Percentiles rank a stretch among this genome's conserved stretches.
phyloP scores from a whole-genome alignment of 208 protist genomes.

The Trypanosoma conorhini region DNA sequence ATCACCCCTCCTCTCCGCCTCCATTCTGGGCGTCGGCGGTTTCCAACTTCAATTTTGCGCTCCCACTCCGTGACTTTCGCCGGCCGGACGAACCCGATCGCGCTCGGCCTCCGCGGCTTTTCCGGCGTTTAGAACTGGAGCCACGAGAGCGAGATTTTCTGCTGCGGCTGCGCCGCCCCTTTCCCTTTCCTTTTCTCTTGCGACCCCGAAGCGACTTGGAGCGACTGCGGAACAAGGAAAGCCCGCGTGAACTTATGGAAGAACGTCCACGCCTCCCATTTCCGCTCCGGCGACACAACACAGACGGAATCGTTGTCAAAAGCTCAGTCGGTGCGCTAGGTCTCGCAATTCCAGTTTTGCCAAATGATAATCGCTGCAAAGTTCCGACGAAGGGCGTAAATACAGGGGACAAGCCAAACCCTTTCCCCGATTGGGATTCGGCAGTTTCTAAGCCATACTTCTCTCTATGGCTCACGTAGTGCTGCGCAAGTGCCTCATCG shows the following conservation, averaged over 20 bases:
- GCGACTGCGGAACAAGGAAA: slow-evolving; percentile 1
- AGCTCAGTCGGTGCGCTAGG: slow-evolving; percentile 18
- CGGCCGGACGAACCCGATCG: neutral
- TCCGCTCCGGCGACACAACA: slow-evolving; percentile 1
- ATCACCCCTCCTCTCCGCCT: neutral
- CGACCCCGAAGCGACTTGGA: slow-evolving; percentile 2
- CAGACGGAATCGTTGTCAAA: slow-evolving; percentile 5
- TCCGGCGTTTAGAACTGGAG: slow-evolving; percentile 6
- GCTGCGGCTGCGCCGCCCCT: slow-evolving; percentile 15
- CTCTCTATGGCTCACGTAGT: slow-evolving; percentile 74
- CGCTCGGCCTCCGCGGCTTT: neutral
- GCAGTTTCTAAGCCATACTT: slow-evolving; percentile 63
- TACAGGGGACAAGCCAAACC: slow-evolving; percentile 16
- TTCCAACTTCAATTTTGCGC: neutral
- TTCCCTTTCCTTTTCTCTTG: slow-evolving; percentile 3
- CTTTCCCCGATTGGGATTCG: neutral
- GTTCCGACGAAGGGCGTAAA: neutral
- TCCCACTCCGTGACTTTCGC: slow-evolving; percentile 1
- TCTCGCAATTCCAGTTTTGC: slow-evolving; percentile 9
- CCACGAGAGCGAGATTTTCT: slow-evolving; percentile 20
- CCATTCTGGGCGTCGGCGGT: neutral
- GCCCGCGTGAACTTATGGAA: neutral
- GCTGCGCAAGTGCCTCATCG: slow-evolving; percentile 41
- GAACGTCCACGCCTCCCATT: slow-evolving; percentile 7
- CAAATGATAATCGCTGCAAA: slow-evolving; percentile 18